These are phyloP conservation scores for Mortierella antarctica DNA, from an alignment of 192 early-diverging fungal species.

Conservation along the genomic window DNA sequence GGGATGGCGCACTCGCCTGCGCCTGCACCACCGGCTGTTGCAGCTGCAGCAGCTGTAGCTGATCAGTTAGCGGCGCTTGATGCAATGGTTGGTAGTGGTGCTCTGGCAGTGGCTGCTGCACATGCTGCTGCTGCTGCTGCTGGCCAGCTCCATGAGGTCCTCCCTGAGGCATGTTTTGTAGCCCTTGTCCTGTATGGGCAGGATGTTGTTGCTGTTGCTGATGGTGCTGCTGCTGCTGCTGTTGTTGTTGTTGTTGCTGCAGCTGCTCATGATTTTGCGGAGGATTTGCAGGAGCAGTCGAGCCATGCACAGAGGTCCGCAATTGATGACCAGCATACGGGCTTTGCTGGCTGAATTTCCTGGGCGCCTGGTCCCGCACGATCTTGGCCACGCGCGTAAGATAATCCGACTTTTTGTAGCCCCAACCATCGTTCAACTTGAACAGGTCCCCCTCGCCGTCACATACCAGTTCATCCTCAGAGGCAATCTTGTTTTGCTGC, in stretches of 20 bases:
- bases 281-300: not conserved
- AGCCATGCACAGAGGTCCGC: not conserved
- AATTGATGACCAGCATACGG: not conserved
- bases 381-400: conserved; percentile 35
- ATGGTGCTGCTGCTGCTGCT: conserved; percentile 9
- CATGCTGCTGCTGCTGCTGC: conserved; percentile 13
- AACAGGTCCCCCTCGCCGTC: conserved; percentile 19
- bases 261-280: conserved; percentile 1
- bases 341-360: not conserved
- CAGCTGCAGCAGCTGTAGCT: not conserved
- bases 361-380: conserved; percentile 28
- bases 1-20: not conserved
- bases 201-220: conserved; percentile 6
- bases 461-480: conserved; percentile 45
- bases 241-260: conserved; percentile 13
- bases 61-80: not conserved
- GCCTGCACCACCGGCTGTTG: not conserved
- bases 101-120: conserved; percentile 16
- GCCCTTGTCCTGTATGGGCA: not conserved
- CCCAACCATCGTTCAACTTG: conserved; percentile 45
- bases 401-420: conserved; percentile 23
- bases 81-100: conserved; percentile 12
- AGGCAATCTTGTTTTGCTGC: conserved; percentile 21
- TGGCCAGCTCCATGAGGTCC: not conserved
- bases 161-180: not conserved